phyloP scores from a whole-genome alignment of 2,329 filamentous ascomycete genomes.

The Colletotrichum endophyticum region DNA sequence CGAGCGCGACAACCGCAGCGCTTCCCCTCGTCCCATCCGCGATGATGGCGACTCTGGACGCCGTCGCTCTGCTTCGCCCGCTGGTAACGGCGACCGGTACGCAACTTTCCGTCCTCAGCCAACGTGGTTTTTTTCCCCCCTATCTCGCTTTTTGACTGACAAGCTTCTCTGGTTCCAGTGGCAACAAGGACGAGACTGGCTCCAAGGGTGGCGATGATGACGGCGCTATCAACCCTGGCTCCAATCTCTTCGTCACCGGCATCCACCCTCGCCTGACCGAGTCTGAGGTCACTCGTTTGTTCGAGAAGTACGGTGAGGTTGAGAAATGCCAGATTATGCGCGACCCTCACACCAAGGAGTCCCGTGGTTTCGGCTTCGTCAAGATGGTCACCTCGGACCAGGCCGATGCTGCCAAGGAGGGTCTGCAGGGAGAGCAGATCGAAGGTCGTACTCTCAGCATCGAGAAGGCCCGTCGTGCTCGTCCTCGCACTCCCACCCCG shows the following conservation, averaged over 20 bases:
- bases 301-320: constrained; percentile 98
- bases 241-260: constrained; percentile 98
- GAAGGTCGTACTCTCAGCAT: constrained; percentile 97
- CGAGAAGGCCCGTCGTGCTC: constrained; percentile 95
- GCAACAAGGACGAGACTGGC: constrained; percentile 58
- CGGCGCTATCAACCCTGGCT: constrained; percentile 87
- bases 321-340: constrained; percentile 99
- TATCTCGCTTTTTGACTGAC: constrained; percentile 8
- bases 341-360: constrained; percentile 97
- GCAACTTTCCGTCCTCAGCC: neutral
- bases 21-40: constrained; percentile 65
- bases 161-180: constrained; percentile 31
- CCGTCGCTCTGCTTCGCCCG: constrained; percentile 68
- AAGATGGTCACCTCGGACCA: constrained; percentile 97
- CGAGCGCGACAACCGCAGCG: constrained; percentile 70
- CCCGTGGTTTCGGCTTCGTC: constrained; percentile 97
- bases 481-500: constrained; percentile 93
- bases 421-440: constrained; percentile 91
- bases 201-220: constrained; percentile 69
- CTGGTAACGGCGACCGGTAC: constrained; percentile 58
- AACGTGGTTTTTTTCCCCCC: neutral
- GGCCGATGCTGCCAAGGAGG: constrained; percentile 96
- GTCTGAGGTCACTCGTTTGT: constrained; percentile 89
- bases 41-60: constrained; percentile 65
- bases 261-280: constrained; percentile 94